These are phyloP conservation scores for Pseudopyricularia javanii DNA, from an alignment of 2,329 filamentous ascomycete species.

Conservation along the genomic window DNA sequence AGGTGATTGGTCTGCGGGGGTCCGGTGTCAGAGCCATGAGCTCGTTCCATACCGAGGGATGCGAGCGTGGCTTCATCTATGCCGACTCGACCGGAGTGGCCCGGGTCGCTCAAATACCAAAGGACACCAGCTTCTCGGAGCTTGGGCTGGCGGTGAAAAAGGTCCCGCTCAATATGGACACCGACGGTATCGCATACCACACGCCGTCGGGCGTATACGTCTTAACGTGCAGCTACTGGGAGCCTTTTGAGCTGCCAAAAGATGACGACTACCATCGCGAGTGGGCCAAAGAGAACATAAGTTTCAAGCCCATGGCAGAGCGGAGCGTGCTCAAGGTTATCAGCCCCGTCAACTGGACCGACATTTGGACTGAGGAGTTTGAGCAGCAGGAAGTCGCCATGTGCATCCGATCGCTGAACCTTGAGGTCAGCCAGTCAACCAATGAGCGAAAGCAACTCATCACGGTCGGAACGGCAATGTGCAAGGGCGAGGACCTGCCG, in stretches of 20 bases:
- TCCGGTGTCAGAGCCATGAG: constrained; percentile 59
- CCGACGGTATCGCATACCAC: constrained; percentile 67
- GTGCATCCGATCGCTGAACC: constrained; percentile 68
- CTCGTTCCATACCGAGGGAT: constrained; percentile 63
- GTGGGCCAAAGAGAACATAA: constrained; percentile 60
- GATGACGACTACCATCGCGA: constrained; percentile 77
- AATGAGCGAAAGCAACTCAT: constrained; percentile 76
- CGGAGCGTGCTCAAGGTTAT: constrained; percentile 67
- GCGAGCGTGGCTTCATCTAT: constrained; percentile 74
- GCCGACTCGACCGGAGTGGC: constrained; percentile 61
- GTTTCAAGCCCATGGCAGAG: constrained; percentile 54
- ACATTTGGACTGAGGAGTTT: constrained; percentile 65
- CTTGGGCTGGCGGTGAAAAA: constrained; percentile 66
- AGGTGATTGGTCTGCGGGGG: constrained; percentile 61
- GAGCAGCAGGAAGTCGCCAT: constrained; percentile 67
- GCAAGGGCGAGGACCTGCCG: constrained; percentile 83
- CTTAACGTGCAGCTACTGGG: constrained; percentile 53
- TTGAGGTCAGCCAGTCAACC: constrained; percentile 85
- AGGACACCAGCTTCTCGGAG: constrained; percentile 55
- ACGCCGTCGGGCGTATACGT: constrained; percentile 63
- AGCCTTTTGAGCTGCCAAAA: constrained; percentile 71
- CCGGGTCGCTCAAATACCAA: constrained; percentile 60
- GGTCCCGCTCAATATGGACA: constrained; percentile 55
- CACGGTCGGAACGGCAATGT: constrained; percentile 71
- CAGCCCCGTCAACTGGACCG: constrained; percentile 62